phyloP scores from a whole-genome alignment of 2,329 filamentous ascomycete species.

The Cordyceps fumosorosea region DNA sequence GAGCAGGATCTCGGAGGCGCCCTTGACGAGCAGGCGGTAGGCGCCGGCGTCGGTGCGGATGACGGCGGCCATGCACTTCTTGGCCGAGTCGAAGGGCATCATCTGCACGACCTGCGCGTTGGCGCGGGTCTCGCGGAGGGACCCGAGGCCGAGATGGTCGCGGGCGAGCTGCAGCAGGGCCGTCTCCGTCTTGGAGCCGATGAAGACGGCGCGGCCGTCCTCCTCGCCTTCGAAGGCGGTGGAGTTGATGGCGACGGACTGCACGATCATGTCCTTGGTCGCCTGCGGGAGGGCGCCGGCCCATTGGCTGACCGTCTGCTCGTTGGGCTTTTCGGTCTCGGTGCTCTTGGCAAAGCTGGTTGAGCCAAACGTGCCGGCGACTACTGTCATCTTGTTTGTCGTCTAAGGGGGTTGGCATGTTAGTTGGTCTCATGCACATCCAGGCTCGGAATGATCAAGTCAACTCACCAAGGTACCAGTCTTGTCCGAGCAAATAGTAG shows the following conservation, averaged over 20 bases:
- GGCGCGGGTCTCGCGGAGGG: constrained; percentile 38
- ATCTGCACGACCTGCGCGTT: constrained; percentile 42
- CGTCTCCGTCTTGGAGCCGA: constrained; percentile 52
- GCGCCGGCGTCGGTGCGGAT: constrained; percentile 34
- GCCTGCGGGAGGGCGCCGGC: constrained; percentile 17
- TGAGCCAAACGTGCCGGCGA: constrained; percentile 58
- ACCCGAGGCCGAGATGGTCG: constrained; percentile 43
- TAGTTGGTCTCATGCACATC: no score
- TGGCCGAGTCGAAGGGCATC: constrained; percentile 48
- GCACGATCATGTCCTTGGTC: constrained; percentile 30
- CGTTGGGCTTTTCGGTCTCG: constrained; percentile 21
- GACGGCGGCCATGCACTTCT: constrained; percentile 52
- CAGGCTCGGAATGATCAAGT: no score
- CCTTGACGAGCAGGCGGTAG: constrained; percentile 48
- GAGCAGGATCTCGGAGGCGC: constrained; percentile 50
- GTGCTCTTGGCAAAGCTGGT: constrained; percentile 26
- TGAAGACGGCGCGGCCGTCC: constrained; percentile 37
- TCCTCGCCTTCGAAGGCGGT: constrained; percentile 50
- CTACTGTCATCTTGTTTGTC: constrained; percentile 69
- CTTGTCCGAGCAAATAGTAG: constrained; percentile 67
- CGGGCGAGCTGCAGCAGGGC: constrained; percentile 45
- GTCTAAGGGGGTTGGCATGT: constrained; percentile 16
- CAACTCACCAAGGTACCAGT: constrained; percentile 26
- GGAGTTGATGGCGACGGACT: constrained; percentile 49
- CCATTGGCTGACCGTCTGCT: constrained; percentile 15